Base-by-base conservation (phyloP, 805 yeast species). In the Maudiozyma barnettii region DNA sequence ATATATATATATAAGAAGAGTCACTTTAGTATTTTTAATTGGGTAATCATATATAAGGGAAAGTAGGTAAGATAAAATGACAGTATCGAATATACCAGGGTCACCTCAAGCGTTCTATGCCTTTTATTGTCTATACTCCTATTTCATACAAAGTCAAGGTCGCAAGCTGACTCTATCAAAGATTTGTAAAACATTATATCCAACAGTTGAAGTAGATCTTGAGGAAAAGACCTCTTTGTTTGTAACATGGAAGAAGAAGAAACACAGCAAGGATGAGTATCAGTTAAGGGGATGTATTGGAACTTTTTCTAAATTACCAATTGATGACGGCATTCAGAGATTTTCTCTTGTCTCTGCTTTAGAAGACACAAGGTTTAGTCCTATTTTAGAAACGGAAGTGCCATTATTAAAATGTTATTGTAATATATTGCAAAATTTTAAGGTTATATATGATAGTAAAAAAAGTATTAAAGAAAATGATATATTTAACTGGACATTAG, bases 281-380 rank as follows among this genome's bases (percentile, higher is more conserved):
- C 45, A 42, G 9, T 68, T 91, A 43, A 71, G 98, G 39, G 99
- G 99, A 0, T 91, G 99, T 60, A 93, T 91, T 46, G 99, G 99
- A 1, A 90, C 96, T 0, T 93, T 93, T 61, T 68, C 72, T 18
- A 66, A 75, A 14, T 62, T 75, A 47, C 71, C 74, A 0, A 54
- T 85, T 2, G 79, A 74, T 16, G 44, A 58, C 1, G 96, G 93
- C 0, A 73, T 89, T 3, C 61, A 68, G 20, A 71, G 72, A 36
- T 91, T 81, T 59, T 73, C 96, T 0, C 45, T 82, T 16, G 66
- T 73, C 35, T 80, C 90, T 2, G 96, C 95, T 0, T 66, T 88
- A 7, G 78, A 85, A 45, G 99, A 93, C 57, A 61, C 81, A 1
- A 67, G 99, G 42, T 93, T 93, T 60, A 56, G 71, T 1, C 90